Percentiles rank a stretch among this genome's conserved stretches.
Evolutionary conservation across 441 rosid genomes (phyloP).

Genomic region (Metrosideros polymorpha): DNA sequence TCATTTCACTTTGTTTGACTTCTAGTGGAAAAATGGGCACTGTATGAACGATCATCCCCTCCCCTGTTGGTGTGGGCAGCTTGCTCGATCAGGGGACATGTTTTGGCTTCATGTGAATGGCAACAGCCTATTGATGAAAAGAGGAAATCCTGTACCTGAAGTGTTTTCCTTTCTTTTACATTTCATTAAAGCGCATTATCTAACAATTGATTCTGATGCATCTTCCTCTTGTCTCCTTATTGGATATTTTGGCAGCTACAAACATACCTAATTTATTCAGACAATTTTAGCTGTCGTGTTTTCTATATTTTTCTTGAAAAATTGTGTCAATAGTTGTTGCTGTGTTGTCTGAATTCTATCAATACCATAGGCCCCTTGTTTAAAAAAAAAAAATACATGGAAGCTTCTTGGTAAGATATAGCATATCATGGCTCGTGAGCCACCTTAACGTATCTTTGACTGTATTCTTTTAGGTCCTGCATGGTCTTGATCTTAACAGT

Average conservation of each 20-base stretch:
- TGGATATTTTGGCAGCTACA: background rate
- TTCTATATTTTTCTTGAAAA: background rate
- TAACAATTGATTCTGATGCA: background rate
- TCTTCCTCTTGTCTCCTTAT: background rate
- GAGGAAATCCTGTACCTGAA: background rate
- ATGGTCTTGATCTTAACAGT: background rate
- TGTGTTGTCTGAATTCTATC: background rate
- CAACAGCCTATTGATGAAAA: background rate
- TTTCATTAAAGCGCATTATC: background rate
- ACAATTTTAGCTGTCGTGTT: background rate
- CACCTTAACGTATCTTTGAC: background rate
- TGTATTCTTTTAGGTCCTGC: background rate
- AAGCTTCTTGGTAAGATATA: background rate
- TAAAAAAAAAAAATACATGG: background rate
- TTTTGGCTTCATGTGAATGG: background rate
- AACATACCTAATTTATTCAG: background rate
- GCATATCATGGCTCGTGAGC: background rate
- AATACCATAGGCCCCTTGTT: background rate
- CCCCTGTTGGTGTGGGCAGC: background rate
- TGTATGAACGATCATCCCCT: background rate
- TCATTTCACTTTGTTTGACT: background rate
- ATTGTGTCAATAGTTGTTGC: background rate
- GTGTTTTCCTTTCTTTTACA: background rate
- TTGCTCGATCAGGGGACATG: background rate
- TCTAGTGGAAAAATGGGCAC: background rate